Conservation (phyloP, 768 basidiomycete species). For the Naganishia onofrii region DNA sequence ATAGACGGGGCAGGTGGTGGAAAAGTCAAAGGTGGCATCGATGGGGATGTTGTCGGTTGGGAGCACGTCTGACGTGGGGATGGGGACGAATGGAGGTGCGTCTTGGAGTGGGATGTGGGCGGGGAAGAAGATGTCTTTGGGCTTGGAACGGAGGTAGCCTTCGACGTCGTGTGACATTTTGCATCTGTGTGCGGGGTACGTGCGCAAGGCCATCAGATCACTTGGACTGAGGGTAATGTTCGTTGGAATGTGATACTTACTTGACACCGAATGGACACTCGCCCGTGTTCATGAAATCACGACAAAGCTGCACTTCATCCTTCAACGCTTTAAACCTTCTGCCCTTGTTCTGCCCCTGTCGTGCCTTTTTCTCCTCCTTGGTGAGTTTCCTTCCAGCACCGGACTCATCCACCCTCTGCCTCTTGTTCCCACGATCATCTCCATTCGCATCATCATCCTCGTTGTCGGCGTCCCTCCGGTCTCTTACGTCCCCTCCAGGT, state of each 20-base stretch:
- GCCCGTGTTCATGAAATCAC: conserved; percentile 68
- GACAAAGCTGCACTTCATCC: conserved; percentile 80
- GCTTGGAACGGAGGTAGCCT: conserved; percentile 73
- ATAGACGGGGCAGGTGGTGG: conserved; percentile 66
- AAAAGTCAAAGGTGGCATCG: conserved; percentile 55
- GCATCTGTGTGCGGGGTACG: conserved; percentile 59
- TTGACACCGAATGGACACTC: conserved; percentile 69
- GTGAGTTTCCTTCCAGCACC: conserved; percentile 32
- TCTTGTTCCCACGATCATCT: conserved; percentile 34
- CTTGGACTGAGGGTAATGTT: not conserved
- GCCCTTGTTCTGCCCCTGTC: conserved; percentile 73
- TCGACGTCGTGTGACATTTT: conserved; percentile 73
- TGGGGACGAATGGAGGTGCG: conserved; percentile 59
- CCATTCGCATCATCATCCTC: conserved; percentile 5
- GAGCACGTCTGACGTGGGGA: conserved; percentile 17
- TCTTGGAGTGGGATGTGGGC: conserved; percentile 52
- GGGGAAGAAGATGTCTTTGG: conserved; percentile 66
- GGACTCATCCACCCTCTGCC: conserved; percentile 28
- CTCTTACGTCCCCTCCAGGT: not conserved
- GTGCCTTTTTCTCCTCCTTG: conserved; percentile 42
- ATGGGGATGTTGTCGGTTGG: not conserved
- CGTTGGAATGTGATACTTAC: conserved; percentile 50
- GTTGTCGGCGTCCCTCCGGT: conserved; percentile 3
- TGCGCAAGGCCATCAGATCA: too few relatives aligned
- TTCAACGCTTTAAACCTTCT: conserved; percentile 71